Base-by-base conservation (phyloP, 2,329 filamentous ascomycete species). In the Arthrobotrys iridis region DNA sequence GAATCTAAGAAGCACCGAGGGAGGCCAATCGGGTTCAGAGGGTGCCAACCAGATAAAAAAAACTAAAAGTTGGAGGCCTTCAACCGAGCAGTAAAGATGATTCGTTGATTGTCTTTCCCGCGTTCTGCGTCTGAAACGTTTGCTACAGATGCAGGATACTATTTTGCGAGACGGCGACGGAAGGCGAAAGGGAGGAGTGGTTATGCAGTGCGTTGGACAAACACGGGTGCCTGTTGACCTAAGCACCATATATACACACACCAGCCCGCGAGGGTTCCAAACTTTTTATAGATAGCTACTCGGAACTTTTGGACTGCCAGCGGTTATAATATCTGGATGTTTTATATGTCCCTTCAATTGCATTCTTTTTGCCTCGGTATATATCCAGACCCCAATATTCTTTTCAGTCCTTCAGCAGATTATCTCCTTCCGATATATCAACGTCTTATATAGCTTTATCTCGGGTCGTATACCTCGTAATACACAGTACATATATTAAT, bases 131-230 rank as follows among this genome's bases (percentile, higher is more conserved):
- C 15, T 52, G 46, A 52, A 52, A 52, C 46, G 46, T 48, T 26
- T n/a, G 45, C 22, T 50, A 18, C 6, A 5, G 11, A 40, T 50
- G 46, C 24, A 33, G 28, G 43, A 40, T n/a, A 24, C n/a, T n/a
- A n/a, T 5, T 28, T 26, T n/a, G 11, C 20, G 18, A 20, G 41
- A 46, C 15, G 41, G 18, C 15, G 8, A 4, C 28, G 28, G 28
- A 33, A 5, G 10, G 11, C 5, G 20, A 1, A 30, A 10, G 24
- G 10, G 2, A 48, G 26, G 46, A 50, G 46, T 3, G n/a, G 10
- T 33, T 33, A 4, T 50, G 46, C 46, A 30, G 46, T 20, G 46
- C 46, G 46, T 52, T 52, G 46, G 46, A 28, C 46, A 52, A 52
- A 52, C 28, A 52, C 24, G 15, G 41, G 41, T 24, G 18, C 7